Conservation (phyloP, 306 rosid genomes). For the Casuarina equisetifolia region DNA sequence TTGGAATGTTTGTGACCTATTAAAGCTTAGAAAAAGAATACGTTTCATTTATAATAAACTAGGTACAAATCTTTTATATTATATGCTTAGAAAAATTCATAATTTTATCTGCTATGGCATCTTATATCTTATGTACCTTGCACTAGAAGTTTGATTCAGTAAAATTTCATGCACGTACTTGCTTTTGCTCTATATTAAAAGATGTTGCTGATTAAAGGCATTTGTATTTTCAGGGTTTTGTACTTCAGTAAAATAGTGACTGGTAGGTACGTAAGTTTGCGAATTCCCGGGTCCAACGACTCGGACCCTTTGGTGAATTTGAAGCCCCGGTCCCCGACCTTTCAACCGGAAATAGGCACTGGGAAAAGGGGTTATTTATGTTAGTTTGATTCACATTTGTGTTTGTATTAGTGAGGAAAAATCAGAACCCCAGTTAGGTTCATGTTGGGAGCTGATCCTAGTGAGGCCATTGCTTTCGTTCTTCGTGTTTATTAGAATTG, state of each 20-base stretch:
- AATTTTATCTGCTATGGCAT: too few species aligned
- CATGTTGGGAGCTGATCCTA: constrained; percentile 72
- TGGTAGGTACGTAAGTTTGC: constrained; percentile 47
- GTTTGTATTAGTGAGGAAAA: constrained; percentile 44
- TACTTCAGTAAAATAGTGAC: constrained; percentile 23
- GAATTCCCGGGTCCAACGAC: constrained; percentile 53
- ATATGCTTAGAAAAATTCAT: too few species aligned
- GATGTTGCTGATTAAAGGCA: too few species aligned
- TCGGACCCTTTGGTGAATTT: constrained; percentile 50
- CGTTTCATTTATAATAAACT: too few species aligned
- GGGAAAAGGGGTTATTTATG: constrained; percentile 34
- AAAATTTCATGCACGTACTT: too few species aligned
- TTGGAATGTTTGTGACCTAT: too few species aligned
- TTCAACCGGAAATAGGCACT: constrained; percentile 63
- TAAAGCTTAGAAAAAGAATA: too few species aligned
- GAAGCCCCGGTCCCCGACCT: constrained; percentile 57
- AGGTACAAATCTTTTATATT: too few species aligned
- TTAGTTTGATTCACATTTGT: constrained; percentile 41
- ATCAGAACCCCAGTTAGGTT: constrained; percentile 43
- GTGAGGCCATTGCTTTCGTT: constrained; percentile 39
- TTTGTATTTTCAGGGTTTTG: too few species aligned
- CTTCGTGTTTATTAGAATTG: not conserved
- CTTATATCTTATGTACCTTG: too few species aligned
- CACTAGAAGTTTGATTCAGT: too few species aligned
- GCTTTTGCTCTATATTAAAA: too few species aligned